Conservation (phyloP, 2,329 filamentous ascomycete genomes). For the Ophiostoma sp. region DNA sequence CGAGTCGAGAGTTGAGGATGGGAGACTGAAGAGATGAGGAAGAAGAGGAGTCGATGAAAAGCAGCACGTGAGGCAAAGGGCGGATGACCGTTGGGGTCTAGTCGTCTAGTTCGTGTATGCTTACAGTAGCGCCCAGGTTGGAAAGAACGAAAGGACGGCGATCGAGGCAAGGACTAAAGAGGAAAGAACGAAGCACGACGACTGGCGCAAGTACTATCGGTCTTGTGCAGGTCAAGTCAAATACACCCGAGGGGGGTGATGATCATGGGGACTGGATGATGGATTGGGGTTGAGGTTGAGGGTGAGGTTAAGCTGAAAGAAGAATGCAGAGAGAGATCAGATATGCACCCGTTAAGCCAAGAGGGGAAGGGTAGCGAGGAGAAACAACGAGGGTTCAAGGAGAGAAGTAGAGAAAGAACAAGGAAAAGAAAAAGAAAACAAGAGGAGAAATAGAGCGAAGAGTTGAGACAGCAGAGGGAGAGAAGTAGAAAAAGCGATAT, state of each 20-base stretch:
- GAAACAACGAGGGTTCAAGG: not conserved
- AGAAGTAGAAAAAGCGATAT: not conserved
- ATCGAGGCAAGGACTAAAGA: not conserved
- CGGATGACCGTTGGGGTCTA: constrained; percentile 11
- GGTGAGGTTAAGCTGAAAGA: not conserved
- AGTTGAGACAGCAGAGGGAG: not conserved
- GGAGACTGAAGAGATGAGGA: not conserved
- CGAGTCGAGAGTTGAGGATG: not conserved
- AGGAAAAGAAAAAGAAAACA: not conserved
- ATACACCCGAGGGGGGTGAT: not conserved
- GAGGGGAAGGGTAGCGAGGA: not conserved
- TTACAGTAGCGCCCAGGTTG: constrained; percentile 4
- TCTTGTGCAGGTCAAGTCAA: not conserved
- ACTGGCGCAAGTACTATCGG: not conserved
- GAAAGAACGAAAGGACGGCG: not conserved
- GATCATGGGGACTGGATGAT: not conserved
- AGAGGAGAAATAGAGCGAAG: not conserved
- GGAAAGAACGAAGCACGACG: not conserved
- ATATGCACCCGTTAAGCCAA: constrained; percentile 9
- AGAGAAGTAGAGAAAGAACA: not conserved
- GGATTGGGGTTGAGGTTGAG: not conserved
- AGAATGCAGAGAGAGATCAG: constrained; percentile 10
- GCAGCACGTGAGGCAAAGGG: constrained; percentile 9
- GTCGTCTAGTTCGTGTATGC: constrained; percentile 2
- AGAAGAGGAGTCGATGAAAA: not conserved